Evolutionary conservation across 2,329 filamentous ascomycete species (phyloP).

Genomic region (Bipolaris oryzae): DNA sequence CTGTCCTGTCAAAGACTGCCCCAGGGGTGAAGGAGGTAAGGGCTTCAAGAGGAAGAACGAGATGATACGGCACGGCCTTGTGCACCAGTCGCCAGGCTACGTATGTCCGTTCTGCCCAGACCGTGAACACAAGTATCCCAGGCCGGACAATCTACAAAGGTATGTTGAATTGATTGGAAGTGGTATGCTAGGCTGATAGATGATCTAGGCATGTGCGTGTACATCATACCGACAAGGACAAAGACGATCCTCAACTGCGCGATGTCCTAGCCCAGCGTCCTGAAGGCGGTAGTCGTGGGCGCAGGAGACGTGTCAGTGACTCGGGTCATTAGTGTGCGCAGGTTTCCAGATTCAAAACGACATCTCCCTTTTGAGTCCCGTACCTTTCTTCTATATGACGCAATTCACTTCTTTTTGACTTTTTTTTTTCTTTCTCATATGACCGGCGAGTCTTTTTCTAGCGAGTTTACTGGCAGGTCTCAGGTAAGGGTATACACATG

Average conservation of each 20-base stretch:
- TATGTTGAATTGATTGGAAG: slow-evolving; percentile 52
- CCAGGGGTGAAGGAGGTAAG: slow-evolving; percentile 65
- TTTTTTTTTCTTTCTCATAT: no score
- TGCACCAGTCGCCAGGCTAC: slow-evolving; percentile 93
- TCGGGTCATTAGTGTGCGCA: slow-evolving; percentile 10
- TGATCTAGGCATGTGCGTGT: slow-evolving; percentile 80
- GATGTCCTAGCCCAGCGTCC: slow-evolving; percentile 85
- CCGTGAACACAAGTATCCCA: slow-evolving; percentile 89
- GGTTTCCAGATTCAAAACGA: background rate
- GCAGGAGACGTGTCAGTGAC: slow-evolving; percentile 67
- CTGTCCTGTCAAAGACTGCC: slow-evolving; percentile 64
- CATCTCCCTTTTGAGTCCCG: background rate
- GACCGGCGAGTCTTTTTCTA: no score
- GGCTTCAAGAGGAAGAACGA: slow-evolving; percentile 74
- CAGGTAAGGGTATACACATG: no score
- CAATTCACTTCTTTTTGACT: no score
- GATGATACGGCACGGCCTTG: slow-evolving; percentile 79
- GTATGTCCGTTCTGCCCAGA: slow-evolving; percentile 96
- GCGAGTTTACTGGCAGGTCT: no score
- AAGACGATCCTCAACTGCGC: slow-evolving; percentile 80
- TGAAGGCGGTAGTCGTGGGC: slow-evolving; percentile 80
- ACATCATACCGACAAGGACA: slow-evolving; percentile 87
- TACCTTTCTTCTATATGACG: background rate
- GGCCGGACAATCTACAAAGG: slow-evolving; percentile 95
- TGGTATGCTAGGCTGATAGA: background rate